phyloP scores from a whole-genome alignment of 75 land plant genomes.

The Chamaecyparis obtusa region DNA sequence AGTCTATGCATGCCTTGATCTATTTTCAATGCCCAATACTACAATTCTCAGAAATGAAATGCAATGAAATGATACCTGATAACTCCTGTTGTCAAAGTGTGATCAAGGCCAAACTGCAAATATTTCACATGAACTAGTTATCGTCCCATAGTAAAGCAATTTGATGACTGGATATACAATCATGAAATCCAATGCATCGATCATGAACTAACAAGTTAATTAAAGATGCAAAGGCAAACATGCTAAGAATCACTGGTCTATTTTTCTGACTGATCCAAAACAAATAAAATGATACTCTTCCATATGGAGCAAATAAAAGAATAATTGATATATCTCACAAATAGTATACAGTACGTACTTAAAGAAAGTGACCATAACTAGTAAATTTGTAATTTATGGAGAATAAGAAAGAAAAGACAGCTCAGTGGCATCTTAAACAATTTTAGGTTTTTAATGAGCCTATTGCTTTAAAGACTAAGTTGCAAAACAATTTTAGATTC shows the following conservation, averaged over 20 bases:
- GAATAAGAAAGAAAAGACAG: no score
- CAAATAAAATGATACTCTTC: not conserved
- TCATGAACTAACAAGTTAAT: not conserved
- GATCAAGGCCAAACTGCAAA: conserved; percentile 55
- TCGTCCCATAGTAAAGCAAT: not conserved
- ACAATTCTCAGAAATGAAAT: conserved; percentile 8
- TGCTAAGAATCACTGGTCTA: not conserved
- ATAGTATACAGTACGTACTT: not conserved
- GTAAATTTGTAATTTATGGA: no score
- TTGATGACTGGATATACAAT: not conserved
- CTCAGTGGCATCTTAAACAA: no score
- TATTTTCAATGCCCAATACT: not conserved
- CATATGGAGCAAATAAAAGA: not conserved
- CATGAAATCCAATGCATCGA: not conserved
- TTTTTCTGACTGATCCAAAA: not conserved
- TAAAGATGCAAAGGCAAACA: not conserved
- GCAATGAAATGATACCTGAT: conserved; percentile 28
- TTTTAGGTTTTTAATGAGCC: no score
- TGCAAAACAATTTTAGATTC: not conserved
- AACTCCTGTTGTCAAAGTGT: conserved; percentile 53
- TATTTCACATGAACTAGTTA: not conserved
- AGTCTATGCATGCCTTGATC: not conserved
- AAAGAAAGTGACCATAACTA: not conserved
- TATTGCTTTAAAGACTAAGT: no score
- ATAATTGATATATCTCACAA: not conserved